phyloP scores from a whole-genome alignment of 2,329 filamentous ascomycete genomes.

The Sphaerulina musiva region DNA sequence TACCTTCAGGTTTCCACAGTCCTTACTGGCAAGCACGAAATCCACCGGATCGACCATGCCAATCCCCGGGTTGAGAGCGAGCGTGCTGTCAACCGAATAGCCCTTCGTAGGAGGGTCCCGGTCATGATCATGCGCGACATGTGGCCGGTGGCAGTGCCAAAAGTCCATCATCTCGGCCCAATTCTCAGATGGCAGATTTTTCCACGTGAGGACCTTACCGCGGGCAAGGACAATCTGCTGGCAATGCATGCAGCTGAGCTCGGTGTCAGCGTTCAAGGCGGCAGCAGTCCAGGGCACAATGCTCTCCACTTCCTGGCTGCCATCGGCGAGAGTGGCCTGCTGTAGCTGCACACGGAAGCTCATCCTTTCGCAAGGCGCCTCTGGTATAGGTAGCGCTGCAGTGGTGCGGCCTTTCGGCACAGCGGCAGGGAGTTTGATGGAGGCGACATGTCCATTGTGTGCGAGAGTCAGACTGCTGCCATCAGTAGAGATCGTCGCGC shows the following conservation, averaged over 20 bases:
- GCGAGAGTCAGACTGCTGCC: slow-evolving; percentile 40
- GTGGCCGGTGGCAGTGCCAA: slow-evolving; percentile 97
- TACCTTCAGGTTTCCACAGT: slow-evolving; percentile 53
- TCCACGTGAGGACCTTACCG: slow-evolving; percentile 58
- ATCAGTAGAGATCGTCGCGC: slow-evolving; percentile 41
- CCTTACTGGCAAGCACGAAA: slow-evolving; percentile 61
- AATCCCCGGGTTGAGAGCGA: slow-evolving; percentile 58
- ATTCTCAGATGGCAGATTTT: slow-evolving; percentile 88
- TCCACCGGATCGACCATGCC: slow-evolving; percentile 77
- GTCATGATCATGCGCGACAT: slow-evolving; percentile 46
- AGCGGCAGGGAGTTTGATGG: slow-evolving; percentile 43
- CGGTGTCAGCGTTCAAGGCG: slow-evolving; percentile 25
- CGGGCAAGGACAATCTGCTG: slow-evolving; percentile 22
- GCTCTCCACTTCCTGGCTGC: slow-evolving; percentile 29
- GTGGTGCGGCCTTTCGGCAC: slow-evolving; percentile 36
- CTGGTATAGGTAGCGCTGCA: slow-evolving; percentile 47
- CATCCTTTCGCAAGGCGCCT: slow-evolving; percentile 44
- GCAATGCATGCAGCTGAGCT: slow-evolving; percentile 29
- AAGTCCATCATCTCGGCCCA: slow-evolving; percentile 99
- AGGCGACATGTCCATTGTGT: slow-evolving; percentile 42
- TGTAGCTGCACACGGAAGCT: slow-evolving; percentile 51
- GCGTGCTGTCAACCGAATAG: slow-evolving; percentile 73
- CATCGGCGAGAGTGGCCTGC: slow-evolving; percentile 26
- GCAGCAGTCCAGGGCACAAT: slow-evolving; percentile 42
- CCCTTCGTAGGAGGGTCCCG: slow-evolving; percentile 52